Evolutionary conservation across 2,329 filamentous ascomycete genomes (phyloP).

Genomic region (Arthrobotrys pseudoclavata): DNA sequence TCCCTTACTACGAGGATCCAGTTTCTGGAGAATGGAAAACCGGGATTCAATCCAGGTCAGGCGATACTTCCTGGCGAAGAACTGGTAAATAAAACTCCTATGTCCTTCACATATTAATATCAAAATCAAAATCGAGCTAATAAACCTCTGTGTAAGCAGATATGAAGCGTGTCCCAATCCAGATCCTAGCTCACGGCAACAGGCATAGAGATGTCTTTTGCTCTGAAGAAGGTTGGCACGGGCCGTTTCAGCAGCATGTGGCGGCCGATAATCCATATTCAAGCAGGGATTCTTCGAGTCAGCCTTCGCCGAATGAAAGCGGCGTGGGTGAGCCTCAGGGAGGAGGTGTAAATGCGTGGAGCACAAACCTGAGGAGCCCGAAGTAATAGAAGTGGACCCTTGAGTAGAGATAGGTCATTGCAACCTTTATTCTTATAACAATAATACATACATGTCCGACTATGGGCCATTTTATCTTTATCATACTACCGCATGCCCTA

Average conservation of each 20-base stretch:
- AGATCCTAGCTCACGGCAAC: background rate
- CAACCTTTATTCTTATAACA: too few relatives aligned
- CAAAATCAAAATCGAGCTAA: background rate
- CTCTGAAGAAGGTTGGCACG: constrained; percentile 14
- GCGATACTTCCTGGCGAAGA: background rate
- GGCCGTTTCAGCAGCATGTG: constrained; percentile 36
- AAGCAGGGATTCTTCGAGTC: background rate
- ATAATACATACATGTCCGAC: too few relatives aligned
- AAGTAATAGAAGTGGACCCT: background rate
- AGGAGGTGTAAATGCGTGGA: background rate
- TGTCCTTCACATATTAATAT: too few relatives aligned
- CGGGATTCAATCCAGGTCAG: background rate
- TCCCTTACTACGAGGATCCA: background rate
- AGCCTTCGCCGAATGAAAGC: background rate
- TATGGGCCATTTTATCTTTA: too few relatives aligned
- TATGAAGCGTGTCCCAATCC: constrained; percentile 3
- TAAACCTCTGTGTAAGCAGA: background rate
- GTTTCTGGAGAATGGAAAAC: background rate
- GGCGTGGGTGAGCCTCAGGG: background rate
- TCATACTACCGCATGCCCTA: too few relatives aligned
- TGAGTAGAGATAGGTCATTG: background rate
- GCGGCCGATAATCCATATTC: background rate
- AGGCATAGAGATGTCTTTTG: constrained; percentile 9
- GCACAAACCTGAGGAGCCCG: background rate
- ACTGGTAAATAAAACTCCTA: background rate